These are phyloP conservation scores for Chimonanthus salicifolius DNA, from an alignment of 164 flowering plant genomes.

Conservation along the genomic window DNA sequence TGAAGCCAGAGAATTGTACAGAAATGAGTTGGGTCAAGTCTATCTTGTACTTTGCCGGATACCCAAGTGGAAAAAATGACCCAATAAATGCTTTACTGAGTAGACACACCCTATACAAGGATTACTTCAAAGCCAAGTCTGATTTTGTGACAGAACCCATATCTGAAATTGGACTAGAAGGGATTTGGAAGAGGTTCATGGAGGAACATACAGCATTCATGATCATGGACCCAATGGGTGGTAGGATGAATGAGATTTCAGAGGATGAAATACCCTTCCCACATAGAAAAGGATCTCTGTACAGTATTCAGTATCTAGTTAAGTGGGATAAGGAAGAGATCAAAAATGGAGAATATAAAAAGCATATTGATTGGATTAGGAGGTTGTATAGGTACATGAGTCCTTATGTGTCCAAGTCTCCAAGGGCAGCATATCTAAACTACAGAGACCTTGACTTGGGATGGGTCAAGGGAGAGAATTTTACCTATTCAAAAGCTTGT, in stretches of 20 bases:
- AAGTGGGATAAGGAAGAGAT: slow-evolving; percentile 9
- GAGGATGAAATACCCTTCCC: slow-evolving; percentile 18
- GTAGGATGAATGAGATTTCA: slow-evolving; percentile 21
- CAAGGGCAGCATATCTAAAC: slow-evolving; percentile 21
- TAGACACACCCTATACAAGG: background rate
- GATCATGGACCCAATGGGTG: slow-evolving; percentile 14
- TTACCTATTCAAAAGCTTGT: slow-evolving; percentile 13
- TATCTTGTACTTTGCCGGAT: slow-evolving; percentile 18
- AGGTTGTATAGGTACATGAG: slow-evolving; percentile 14
- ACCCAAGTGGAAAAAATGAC: background rate
- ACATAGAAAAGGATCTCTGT: slow-evolving; percentile 16
- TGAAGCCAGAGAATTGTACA: slow-evolving; percentile 18
- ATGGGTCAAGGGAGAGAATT: background rate
- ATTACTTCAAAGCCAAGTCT: slow-evolving; percentile 11
- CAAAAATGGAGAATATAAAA: slow-evolving; percentile 5
- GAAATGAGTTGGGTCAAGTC: slow-evolving; percentile 42
- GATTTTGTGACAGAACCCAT: slow-evolving; percentile 17
- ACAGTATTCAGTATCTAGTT: slow-evolving; percentile 13
- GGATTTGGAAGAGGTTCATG: slow-evolving; percentile 7
- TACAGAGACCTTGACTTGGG: slow-evolving; percentile 23
- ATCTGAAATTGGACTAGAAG: slow-evolving; percentile 9
- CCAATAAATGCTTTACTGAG: slow-evolving; percentile 20
- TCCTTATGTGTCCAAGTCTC: slow-evolving; percentile 14
- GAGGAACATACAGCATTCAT: background rate
- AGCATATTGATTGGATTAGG: slow-evolving; percentile 10